phyloP scores from a whole-genome alignment of 139 green algal species.

The Auxenochlorella protothecoides region DNA sequence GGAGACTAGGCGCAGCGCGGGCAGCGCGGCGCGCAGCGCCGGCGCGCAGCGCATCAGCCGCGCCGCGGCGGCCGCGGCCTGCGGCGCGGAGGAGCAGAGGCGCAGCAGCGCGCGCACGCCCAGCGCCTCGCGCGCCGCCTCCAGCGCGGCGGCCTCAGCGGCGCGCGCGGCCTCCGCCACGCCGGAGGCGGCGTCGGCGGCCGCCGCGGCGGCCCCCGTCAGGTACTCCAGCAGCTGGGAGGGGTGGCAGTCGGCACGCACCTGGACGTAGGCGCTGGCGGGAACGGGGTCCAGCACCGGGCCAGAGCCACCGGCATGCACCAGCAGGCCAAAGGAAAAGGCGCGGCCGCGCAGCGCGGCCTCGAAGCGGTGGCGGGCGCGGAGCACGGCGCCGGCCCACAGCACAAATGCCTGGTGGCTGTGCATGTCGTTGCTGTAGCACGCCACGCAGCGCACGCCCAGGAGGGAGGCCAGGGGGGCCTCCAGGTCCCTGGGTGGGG shows the following conservation, averaged over 20 bases:
- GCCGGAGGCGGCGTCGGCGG: too few relatives aligned
- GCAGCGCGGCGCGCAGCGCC: constrained; percentile 47
- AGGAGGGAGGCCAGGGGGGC: constrained; percentile 50
- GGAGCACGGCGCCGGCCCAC: constrained; percentile 69
- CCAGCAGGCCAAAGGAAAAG: constrained; percentile 68
- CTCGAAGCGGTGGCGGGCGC: constrained; percentile 34
- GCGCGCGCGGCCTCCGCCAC: too few relatives aligned
- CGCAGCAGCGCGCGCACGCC: too few relatives aligned
- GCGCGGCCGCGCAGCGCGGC: constrained; percentile 14
- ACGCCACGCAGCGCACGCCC: constrained; percentile 70
- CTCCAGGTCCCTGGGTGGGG: constrained; percentile 37
- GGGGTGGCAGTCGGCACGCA: constrained; percentile 70
- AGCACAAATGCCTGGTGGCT: constrained; percentile 80
- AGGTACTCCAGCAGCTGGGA: constrained; percentile 64
- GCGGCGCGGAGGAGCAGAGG: too few relatives aligned
- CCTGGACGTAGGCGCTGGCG: constrained; percentile 35
- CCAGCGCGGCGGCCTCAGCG: too few relatives aligned
- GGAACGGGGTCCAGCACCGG: constrained; percentile 64
- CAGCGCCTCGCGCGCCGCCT: too few relatives aligned
- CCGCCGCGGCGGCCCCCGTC: background rate
- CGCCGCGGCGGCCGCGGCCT: constrained; percentile 30
- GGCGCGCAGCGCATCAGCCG: constrained; percentile 64
- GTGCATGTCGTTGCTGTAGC: constrained; percentile 52
- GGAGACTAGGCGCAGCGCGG: constrained; percentile 4
- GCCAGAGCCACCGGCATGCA: constrained; percentile 56